These are phyloP conservation scores for Yamadazyma spencermartinsiae DNA, from an alignment of 1,139 yeast genomes.

Conservation along the genomic window DNA sequence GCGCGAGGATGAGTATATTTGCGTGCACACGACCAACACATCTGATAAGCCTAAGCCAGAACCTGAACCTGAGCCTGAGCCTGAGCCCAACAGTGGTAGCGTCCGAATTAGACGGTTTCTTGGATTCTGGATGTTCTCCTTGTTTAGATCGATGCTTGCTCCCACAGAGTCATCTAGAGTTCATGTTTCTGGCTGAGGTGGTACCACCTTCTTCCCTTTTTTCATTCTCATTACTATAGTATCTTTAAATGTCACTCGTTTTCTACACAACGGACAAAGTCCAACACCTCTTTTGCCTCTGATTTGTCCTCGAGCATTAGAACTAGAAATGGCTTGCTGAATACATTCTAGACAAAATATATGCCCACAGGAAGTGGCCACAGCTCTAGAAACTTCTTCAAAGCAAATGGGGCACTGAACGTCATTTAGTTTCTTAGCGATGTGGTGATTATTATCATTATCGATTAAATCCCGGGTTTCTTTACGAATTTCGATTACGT, in stretches of 20 bases:
- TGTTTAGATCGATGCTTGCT: no score
- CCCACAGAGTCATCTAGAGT: neutral
- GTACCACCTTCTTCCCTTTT: slow-evolving; percentile 10
- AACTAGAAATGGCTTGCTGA: slow-evolving; percentile 42
- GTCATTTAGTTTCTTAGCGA: slow-evolving; percentile 35
- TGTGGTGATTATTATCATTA: slow-evolving; percentile 19
- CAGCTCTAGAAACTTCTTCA: slow-evolving; percentile 41
- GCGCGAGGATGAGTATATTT: neutral
- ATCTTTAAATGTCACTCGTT: slow-evolving; percentile 41
- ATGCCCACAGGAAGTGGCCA: slow-evolving; percentile 48
- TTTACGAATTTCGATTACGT: slow-evolving; percentile 38
- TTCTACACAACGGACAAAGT: slow-evolving; percentile 47
- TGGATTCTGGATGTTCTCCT: no score
- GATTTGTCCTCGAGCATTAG: slow-evolving; percentile 45
- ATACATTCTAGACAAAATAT: slow-evolving; percentile 47
- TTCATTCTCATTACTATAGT: slow-evolving; percentile 39
- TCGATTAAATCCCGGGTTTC: slow-evolving; percentile 38
- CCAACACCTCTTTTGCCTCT: slow-evolving; percentile 39
- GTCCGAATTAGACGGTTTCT: no score
- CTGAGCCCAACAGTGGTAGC: no score
- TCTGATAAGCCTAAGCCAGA: no score
- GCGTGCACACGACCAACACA: neutral
- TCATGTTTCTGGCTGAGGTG: slow-evolving; percentile 6
- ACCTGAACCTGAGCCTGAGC: no score
- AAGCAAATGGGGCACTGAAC: slow-evolving; percentile 50